Evolutionary conservation across 306 rosid genomes (phyloP).

Genomic region (Alnus rubra): DNA sequence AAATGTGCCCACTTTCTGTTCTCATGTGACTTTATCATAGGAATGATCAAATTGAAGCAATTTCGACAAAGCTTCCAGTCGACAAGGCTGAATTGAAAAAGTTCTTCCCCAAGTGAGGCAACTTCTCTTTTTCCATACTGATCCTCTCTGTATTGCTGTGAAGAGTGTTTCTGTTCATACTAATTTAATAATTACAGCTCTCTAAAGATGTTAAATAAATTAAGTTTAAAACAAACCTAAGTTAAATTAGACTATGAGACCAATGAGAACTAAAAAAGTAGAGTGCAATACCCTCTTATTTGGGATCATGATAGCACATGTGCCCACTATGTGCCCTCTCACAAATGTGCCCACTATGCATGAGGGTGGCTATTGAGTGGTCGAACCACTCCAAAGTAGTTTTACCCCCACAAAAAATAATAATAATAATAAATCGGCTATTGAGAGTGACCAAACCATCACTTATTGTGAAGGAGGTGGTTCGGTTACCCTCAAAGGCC

Average conservation of each 20-base stretch:
- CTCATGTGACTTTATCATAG: constrained; percentile 21
- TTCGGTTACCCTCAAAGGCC: too few species aligned
- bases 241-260: not conserved
- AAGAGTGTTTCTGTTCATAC: not conserved
- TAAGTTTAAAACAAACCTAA: not conserved
- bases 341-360: too few species aligned
- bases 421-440: too few species aligned
- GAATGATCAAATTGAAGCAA: constrained; percentile 59
- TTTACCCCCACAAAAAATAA: too few species aligned
- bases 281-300: too few species aligned
- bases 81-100: constrained; percentile 58
- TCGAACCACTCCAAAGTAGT: too few species aligned
- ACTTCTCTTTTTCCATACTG: not conserved
- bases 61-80: constrained; percentile 58
- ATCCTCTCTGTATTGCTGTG: not conserved
- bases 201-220: not conserved
- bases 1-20: not conserved
- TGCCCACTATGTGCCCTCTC: too few species aligned
- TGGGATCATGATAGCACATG: too few species aligned
- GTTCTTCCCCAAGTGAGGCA: constrained; percentile 54
- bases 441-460: too few species aligned
- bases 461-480: too few species aligned
- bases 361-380: too few species aligned
- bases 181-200: not conserved
- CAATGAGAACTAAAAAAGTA: not conserved